phyloP scores from a whole-genome alignment of 192 early-diverging fungal species.

The Oehlia diaphana region DNA sequence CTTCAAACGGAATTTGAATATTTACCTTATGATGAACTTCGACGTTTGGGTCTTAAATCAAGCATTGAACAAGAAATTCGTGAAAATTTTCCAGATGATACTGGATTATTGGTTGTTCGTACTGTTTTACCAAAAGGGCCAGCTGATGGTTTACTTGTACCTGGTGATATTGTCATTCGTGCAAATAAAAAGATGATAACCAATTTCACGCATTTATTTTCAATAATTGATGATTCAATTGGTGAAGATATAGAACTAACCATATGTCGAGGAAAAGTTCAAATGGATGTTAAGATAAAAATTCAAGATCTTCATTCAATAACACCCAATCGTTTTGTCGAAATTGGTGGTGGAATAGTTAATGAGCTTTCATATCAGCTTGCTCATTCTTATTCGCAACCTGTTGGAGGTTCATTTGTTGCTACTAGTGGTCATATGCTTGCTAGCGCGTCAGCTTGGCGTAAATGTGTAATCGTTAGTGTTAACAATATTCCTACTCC shows the following conservation, averaged over 20 bases:
- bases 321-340: slow-evolving; percentile 82
- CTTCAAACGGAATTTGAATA: slow-evolving; percentile 74
- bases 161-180: slow-evolving; percentile 72
- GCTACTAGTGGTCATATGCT: slow-evolving; percentile 69
- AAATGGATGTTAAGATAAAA: slow-evolving; percentile 39
- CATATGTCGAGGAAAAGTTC: slow-evolving; percentile 57
- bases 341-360: slow-evolving; percentile 81
- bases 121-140: slow-evolving; percentile 70
- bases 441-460: slow-evolving; percentile 64
- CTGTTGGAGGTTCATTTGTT: slow-evolving; percentile 80
- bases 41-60: slow-evolving; percentile 67
- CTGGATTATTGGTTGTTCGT: slow-evolving; percentile 69
- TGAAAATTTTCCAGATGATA: slow-evolving; percentile 58
- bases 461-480: slow-evolving; percentile 65
- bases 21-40: slow-evolving; percentile 68
- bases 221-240: slow-evolving; percentile 63
- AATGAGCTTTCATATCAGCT: slow-evolving; percentile 76
- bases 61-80: slow-evolving; percentile 66
- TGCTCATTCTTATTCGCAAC: slow-evolving; percentile 68
- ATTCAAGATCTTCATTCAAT: slow-evolving; percentile 76
- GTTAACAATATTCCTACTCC: slow-evolving; percentile 66
- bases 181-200: slow-evolving; percentile 66
- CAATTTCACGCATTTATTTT: slow-evolving; percentile 70
- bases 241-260: slow-evolving; percentile 51
- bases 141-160: slow-evolving; percentile 56